A percentile compares a stretch with the other conserved stretches of the same genome.
Conservation (phyloP, 495 filamentous ascomycete species). For the Penicillium subrubescens region DNA sequence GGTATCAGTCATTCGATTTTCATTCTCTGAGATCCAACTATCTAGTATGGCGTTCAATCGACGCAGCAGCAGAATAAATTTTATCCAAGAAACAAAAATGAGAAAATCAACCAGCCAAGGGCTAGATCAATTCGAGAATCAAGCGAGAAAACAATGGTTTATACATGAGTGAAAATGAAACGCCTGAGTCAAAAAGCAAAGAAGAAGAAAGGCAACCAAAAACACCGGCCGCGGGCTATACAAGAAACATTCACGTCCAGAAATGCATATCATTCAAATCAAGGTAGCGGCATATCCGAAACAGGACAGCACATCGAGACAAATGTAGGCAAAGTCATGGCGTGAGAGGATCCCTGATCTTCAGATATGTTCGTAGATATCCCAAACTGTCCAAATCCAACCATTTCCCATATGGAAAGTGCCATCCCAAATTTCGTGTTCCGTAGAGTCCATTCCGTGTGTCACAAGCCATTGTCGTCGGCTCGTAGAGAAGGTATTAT, state of each 20-base stretch:
- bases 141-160: constrained; percentile 15
- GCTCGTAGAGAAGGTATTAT: constrained; percentile 30
- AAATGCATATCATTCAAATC: constrained; percentile 5
- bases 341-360: constrained; percentile 19
- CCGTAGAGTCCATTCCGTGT: constrained; percentile 13
- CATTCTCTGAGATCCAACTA: constrained; percentile 3
- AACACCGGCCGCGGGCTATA: constrained; percentile 21
- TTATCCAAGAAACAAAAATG: not conserved
- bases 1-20: not conserved
- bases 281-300: constrained; percentile 7
- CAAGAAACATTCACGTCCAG: constrained; percentile 8
- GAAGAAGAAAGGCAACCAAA: constrained; percentile 2
- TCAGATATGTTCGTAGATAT: constrained; percentile 25
- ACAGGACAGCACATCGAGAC: not conserved
- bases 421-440: constrained; percentile 21
- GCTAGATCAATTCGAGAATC: not conserved
- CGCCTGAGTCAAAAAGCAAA: constrained; percentile 4
- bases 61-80: not conserved
- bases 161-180: constrained; percentile 18
- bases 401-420: constrained; percentile 16
- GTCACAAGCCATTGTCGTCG: constrained; percentile 17
- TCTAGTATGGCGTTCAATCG: not conserved
- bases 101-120: not conserved
- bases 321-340: not conserved
- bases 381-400: constrained; percentile 26